phyloP scores from a whole-genome alignment of 73 alveolate species.

The Strombidium stylifer region DNA sequence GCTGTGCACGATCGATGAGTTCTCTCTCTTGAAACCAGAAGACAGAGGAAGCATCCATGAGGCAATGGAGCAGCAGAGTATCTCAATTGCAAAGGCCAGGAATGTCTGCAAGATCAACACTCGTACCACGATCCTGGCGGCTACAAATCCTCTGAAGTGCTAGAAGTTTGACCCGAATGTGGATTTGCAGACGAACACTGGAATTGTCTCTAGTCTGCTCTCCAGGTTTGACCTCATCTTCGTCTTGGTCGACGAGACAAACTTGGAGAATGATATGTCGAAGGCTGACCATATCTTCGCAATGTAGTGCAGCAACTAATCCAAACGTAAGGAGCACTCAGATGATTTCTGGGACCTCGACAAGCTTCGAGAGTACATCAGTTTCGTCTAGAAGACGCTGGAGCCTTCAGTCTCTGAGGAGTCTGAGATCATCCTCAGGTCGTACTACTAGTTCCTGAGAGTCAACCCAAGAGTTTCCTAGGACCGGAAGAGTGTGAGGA shows the following conservation, averaged over 20 bases:
- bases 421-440: conserved; percentile 44
- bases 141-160: conserved; percentile 60
- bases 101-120: conserved; percentile 74
- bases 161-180: conserved; percentile 52
- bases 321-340: not conserved
- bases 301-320: conserved; percentile 9
- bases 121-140: conserved; percentile 80
- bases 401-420: conserved; percentile 72
- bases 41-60: conserved; percentile 74
- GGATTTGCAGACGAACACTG: conserved; percentile 56
- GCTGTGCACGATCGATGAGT: conserved; percentile 94
- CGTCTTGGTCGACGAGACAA: conserved; percentile 63
- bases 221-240: conserved; percentile 80
- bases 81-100: conserved; percentile 81
- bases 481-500: conserved; percentile 67
- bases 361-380: conserved; percentile 58
- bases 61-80: conserved; percentile 82
- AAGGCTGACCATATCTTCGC: conserved; percentile 59
- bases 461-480: conserved; percentile 38
- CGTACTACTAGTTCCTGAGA: conserved; percentile 57
- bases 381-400: conserved; percentile 37
- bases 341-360: conserved; percentile 33
- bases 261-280: conserved; percentile 58
- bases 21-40: conserved; percentile 59
- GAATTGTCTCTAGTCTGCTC: conserved; percentile 63